Evolutionary conservation across 2,329 filamentous ascomycete species (phyloP), one percentile per base, ranked within the genome.

Genomic region (Aspergillus felis): DNA sequence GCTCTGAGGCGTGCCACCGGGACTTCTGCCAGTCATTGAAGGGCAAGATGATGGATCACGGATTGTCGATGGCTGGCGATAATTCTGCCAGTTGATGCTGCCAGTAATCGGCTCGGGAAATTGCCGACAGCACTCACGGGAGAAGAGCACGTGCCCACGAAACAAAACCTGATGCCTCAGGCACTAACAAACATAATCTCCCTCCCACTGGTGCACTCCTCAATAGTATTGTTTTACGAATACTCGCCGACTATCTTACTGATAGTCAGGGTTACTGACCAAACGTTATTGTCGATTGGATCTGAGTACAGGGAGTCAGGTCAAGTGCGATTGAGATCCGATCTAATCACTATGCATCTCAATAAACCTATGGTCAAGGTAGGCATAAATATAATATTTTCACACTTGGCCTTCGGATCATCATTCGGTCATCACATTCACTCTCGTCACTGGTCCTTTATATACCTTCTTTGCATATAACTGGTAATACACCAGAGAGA

Each of bases 371-470:
- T 17, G 14, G 32, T 38, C 2, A 5, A 17, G 14, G 32, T 12
- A 17, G 14, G 6, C 32, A 17, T 7, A 7, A 7, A 22, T 22
- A 22, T 22, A 2, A 38, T 7, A 38, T 35, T 4, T 12, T 14
- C 32, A 17, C 14, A 38, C 32, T 38, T 38, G 14, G 14, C 5
- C 32, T 38, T 17, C 1, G 14, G 32, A 38, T 38, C 32, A 38
- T 38, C 32, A 38, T 17, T 17, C 32, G 14, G 14, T 3, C 51
- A 57, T 57, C 5, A 35, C 35, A 24, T 62, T 68, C 3, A 69
- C 62, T 46, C 66, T 60, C 14, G 63, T 66, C 46, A 73, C 71
- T 3, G 69, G 70, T 9, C 69, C 69, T 52, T 64, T 63, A 54
- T 72, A 72, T 4, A 66, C 61, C 52, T 64, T 60, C 32, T 63